phyloP scores from a whole-genome alignment of 139 green algal species.

The Astrephomene gubernaculifera region DNA sequence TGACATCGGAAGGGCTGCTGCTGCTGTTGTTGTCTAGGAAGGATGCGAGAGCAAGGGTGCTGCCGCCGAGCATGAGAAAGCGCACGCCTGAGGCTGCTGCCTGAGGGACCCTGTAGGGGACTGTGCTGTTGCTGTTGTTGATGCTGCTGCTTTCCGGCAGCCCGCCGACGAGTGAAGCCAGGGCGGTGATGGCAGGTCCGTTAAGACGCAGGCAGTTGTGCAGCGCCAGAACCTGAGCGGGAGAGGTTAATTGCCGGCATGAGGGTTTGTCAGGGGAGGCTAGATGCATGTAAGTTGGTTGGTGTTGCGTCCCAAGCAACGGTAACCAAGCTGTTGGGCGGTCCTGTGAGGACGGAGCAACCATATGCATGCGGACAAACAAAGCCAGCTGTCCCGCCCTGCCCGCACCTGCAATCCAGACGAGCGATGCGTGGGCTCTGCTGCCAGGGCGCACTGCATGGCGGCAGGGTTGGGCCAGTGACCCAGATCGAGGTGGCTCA shows the following conservation, averaged over 20 bases:
- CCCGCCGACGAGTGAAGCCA: not conserved
- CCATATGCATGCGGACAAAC: too few species aligned
- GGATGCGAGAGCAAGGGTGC: not conserved
- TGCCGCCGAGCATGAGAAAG: constrained; percentile 35
- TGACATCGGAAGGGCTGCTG: not conserved
- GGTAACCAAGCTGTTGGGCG: too few species aligned
- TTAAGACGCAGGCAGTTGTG: constrained; percentile 31
- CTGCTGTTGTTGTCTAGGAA: not conserved
- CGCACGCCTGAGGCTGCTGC: not conserved
- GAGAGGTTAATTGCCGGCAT: too few species aligned
- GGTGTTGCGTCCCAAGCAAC: too few species aligned
- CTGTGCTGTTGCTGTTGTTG: not conserved
- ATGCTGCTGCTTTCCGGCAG: not conserved
- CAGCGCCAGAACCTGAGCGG: constrained; percentile 17
- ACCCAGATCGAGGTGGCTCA: constrained; percentile 53
- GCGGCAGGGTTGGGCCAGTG: not conserved
- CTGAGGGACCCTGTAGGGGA: not conserved
- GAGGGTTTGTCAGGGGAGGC: too few species aligned
- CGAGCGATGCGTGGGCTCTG: too few species aligned
- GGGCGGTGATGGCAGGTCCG: not conserved
- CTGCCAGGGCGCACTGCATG: not conserved
- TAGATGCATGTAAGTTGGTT: too few species aligned
- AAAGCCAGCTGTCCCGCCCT: too few species aligned
- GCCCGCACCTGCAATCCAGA: too few species aligned
- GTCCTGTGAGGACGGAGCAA: too few species aligned